A percentile compares a stretch with the other conserved stretches of the same genome.
These are phyloP conservation scores for Pythium coloratum DNA, from an alignment of 352 stramenopile genomes.

Conservation along the genomic window DNA sequence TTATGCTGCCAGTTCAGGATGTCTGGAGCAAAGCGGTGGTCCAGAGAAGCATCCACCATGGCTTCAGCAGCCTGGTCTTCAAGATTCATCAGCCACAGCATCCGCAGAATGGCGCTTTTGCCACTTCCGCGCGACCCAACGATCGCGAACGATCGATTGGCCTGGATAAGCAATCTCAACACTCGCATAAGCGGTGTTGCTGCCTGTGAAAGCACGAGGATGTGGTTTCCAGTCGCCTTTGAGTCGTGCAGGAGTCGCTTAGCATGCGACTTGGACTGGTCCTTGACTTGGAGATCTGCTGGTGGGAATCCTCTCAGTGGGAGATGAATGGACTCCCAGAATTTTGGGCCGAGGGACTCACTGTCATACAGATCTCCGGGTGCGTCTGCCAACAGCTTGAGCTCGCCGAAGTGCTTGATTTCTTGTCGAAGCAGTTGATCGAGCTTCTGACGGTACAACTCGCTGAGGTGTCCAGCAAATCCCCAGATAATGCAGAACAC, in stretches of 20 bases:
- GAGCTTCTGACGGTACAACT: conserved; percentile 43
- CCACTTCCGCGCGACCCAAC: conserved; percentile 42
- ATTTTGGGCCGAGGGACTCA: conserved; percentile 32
- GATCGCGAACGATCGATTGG: conserved; percentile 46
- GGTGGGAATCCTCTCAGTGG: conserved; percentile 14
- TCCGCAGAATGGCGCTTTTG: conserved; percentile 52
- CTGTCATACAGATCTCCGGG: conserved; percentile 37
- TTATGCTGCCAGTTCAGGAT: conserved; percentile 54
- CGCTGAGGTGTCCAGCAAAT: conserved; percentile 42
- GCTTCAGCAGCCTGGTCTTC: conserved; percentile 38
- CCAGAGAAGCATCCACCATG: conserved; percentile 50
- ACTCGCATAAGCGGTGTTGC: conserved; percentile 34
- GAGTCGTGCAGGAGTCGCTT: conserved; percentile 30
- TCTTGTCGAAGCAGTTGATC: conserved; percentile 46
- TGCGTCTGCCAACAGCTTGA: conserved; percentile 36
- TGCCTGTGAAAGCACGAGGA: conserved; percentile 39
- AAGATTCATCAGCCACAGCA: conserved; percentile 38
- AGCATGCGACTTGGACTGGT: conserved; percentile 11
- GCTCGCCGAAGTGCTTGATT: conserved; percentile 37
- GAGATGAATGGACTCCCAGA: conserved; percentile 39
- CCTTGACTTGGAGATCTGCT: neutral
- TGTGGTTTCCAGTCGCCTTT: conserved; percentile 22
- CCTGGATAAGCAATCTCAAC: conserved; percentile 38
- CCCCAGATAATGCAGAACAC: conserved; percentile 57
- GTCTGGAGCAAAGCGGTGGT: conserved; percentile 35